These are phyloP conservation scores for Entoloma clypeatum DNA, from an alignment of 1,284 basidiomycete genomes.

Conservation along the genomic window DNA sequence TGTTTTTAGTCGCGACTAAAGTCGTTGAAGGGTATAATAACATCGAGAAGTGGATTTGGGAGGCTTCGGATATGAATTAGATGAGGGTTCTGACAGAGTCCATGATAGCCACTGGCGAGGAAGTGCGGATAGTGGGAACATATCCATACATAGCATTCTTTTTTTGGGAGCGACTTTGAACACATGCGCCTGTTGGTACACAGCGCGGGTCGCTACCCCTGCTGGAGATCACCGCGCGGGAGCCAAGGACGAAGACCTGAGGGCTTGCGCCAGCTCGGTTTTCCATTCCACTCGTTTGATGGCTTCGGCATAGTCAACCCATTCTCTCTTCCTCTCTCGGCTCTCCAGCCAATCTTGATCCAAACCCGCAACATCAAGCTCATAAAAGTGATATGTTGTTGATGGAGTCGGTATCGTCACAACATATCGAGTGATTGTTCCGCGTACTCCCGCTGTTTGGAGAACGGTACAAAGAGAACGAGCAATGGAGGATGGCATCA, in stretches of 20 bases:
- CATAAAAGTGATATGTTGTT: conserved; percentile 82
- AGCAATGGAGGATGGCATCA: conserved; percentile 41
- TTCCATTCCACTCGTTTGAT: conserved; percentile 73
- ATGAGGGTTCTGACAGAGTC: too few species aligned
- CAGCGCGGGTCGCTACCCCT: too few species aligned
- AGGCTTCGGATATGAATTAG: too few species aligned
- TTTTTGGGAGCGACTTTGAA: conserved; percentile 1
- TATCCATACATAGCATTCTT: conserved; percentile 13
- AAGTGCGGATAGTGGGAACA: conserved; percentile 9
- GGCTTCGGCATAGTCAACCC: conserved; percentile 82
- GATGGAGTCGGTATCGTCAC: conserved; percentile 68
- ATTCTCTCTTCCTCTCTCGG: conserved; percentile 72
- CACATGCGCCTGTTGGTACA: conserved; percentile 5
- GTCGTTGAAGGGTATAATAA: conserved; percentile 24
- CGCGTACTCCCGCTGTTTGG: conserved; percentile 25
- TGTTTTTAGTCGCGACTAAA: conserved; percentile 12
- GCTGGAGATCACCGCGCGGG: conserved; percentile 38
- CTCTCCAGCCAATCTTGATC: conserved; percentile 76
- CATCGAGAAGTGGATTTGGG: conserved; percentile 14
- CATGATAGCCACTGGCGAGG: too few species aligned
- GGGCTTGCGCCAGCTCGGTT: conserved; percentile 68
- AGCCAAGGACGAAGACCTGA: conserved; percentile 65
- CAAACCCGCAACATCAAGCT: conserved; percentile 71
- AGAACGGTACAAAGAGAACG: conserved; percentile 27
- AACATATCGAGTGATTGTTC: conserved; percentile 23